phyloP scores from a whole-genome alignment of 805 yeast genomes.

The Metschnikowia cerradonensis region DNA sequence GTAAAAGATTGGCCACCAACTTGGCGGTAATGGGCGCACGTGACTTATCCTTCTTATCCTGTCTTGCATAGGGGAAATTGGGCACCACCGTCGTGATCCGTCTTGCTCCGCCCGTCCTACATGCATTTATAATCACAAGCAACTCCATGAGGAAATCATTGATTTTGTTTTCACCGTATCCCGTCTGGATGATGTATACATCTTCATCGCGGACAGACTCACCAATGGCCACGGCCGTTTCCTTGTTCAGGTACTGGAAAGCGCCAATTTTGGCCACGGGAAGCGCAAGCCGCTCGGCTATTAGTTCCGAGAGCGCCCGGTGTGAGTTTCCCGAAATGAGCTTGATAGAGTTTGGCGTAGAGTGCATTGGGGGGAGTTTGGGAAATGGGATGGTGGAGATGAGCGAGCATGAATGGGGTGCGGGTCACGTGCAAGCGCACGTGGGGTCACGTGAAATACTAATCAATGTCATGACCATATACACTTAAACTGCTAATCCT shows the following conservation, averaged over 20 bases:
- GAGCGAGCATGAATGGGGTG: neutral
- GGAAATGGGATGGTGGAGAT: neutral
- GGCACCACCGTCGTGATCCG: conserved; percentile 93
- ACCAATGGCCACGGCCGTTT: conserved; percentile 81
- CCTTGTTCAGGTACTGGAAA: conserved; percentile 80
- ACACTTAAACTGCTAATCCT: too few species aligned
- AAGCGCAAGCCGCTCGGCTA: conserved; percentile 62
- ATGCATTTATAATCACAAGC: conserved; percentile 86
- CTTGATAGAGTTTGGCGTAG: conserved; percentile 44
- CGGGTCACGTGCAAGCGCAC: neutral
- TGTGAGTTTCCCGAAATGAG: conserved; percentile 70
- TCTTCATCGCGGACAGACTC: conserved; percentile 91
- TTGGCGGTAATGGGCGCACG: conserved; percentile 97
- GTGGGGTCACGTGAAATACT: too few species aligned
- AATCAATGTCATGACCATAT: too few species aligned
- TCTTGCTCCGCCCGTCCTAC: conserved; percentile 93
- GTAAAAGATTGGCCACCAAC: conserved; percentile 82
- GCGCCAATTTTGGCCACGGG: conserved; percentile 73
- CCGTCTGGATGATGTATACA: conserved; percentile 80
- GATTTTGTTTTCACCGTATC: conserved; percentile 67
- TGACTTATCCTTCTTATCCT: conserved; percentile 92
- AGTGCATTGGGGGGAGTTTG: conserved; percentile 7
- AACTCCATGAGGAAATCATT: conserved; percentile 87
- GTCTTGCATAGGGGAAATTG: conserved; percentile 94
- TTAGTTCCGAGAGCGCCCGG: conserved; percentile 71